Percentiles rank a stretch among this genome's conserved stretches.
Conservation (phyloP, 495 filamentous ascomycete species). For the Astrocystis sublimbata region DNA sequence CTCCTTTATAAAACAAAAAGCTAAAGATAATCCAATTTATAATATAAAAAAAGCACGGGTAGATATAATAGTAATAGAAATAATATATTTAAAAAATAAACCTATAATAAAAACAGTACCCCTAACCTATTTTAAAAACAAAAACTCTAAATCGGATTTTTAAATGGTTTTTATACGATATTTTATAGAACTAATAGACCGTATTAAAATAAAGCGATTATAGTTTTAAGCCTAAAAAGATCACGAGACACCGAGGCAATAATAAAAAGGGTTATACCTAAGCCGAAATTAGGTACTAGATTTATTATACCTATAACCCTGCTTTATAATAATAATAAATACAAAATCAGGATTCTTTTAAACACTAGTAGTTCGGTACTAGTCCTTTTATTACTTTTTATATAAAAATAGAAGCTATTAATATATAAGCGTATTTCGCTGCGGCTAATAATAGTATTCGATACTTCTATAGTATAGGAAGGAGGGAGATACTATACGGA, state of each 20-base stretch:
- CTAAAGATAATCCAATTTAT: too few species aligned
- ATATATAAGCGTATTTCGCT: not conserved
- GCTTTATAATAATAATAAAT: not conserved
- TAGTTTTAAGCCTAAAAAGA: too few species aligned
- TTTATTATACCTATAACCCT: not conserved
- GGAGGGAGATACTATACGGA: not conserved
- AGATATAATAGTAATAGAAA: too few species aligned
- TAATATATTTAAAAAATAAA: too few species aligned
- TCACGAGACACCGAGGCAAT: not conserved
- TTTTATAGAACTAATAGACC: too few species aligned
- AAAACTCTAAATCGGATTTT: too few species aligned
- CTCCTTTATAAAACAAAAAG: too few species aligned
- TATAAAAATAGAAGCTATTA: not conserved
- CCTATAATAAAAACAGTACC: too few species aligned
- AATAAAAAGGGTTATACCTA: not conserved
- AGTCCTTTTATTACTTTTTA: not conserved
- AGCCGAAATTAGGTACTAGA: not conserved
- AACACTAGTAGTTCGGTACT: not conserved
- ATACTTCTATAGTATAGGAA: not conserved
- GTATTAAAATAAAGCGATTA: too few species aligned
- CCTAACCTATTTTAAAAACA: too few species aligned
- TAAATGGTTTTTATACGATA: too few species aligned
- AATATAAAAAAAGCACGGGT: too few species aligned
- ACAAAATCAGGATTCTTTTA: not conserved
- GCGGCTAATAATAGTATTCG: not conserved